Base-by-base conservation (phyloP, 495 filamentous ascomycete genomes). In the Lineolata rhizophorae region DNA sequence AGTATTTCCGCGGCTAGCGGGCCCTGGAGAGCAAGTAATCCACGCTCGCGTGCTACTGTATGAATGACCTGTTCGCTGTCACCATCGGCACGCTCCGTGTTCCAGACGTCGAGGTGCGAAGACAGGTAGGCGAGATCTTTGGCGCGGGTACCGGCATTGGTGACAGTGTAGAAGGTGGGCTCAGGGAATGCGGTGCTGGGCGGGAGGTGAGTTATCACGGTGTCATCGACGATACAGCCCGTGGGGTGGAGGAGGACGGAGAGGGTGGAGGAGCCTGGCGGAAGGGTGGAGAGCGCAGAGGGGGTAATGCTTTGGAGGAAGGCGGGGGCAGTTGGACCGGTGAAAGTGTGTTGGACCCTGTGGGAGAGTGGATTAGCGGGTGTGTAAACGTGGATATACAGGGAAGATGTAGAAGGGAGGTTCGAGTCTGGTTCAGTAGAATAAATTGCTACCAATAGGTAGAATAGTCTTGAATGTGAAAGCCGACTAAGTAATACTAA, bases 151-250 rank as follows among this genome's bases (percentile, higher is more conserved):
- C 63, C 87, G n/a, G 87, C 87, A 52, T 97, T 97, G 18, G 84
- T 93, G 30, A 97, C 87, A 22, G 94, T 62, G 54, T 94, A 93
- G 55, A 90, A 93, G 20, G 52, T 44, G 26, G 5, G 15, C 15
- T 10, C 15, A n/a, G n/a, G n/a, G n/a, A n/a, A n/a, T n/a, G n/a
- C n/a, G 15, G 15, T 6, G n/a, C 76, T 67, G 11, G 65, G 62
- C 10, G 58, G 59, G 6, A 83, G 60, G 35, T 72, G 58, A 14
- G 82, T 90, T 43, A 97, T 73, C 34, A 97, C 74, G 5, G 73
- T 76, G 52, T 97, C 87, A 45, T 97, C 87, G 18, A 92, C 67
- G 37, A 95, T 93, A 11, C 87, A 85, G 20, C 87, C 87, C 0
- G 76, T 85, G 2, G 72, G 68, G 43, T 72, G 71, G 19, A 97